These are phyloP conservation scores for Onygenales sp. DNA, from an alignment of 2,329 filamentous ascomycete species.

Conservation along the genomic window DNA sequence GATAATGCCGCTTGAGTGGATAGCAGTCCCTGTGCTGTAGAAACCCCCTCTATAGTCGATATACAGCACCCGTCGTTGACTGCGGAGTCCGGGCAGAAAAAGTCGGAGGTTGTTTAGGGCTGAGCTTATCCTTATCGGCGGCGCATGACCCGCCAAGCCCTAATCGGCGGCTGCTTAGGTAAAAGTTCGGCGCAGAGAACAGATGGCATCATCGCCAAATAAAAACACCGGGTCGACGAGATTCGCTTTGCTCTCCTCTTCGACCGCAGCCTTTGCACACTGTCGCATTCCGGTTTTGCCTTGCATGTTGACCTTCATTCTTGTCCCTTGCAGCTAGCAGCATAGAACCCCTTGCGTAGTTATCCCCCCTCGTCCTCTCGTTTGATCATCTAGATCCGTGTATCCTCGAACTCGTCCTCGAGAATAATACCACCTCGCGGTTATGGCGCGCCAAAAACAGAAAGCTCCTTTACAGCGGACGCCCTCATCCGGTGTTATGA, in stretches of 20 bases:
- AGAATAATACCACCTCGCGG: too few species aligned
- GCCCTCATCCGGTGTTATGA: slow-evolving; percentile 57
- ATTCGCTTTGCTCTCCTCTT: neutral
- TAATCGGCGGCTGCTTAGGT: slow-evolving; percentile 1
- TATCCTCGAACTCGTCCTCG: too few species aligned
- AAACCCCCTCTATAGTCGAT: neutral
- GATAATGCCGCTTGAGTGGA: too few species aligned
- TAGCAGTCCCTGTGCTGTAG: too few species aligned
- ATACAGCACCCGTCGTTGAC: neutral
- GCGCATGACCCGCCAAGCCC: neutral
- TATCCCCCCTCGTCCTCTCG: too few species aligned
- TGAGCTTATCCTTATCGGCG: neutral
- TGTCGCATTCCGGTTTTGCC: too few species aligned
- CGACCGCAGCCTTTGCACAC: too few species aligned
- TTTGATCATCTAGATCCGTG: too few species aligned
- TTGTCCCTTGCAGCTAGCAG: too few species aligned
- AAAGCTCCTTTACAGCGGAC: slow-evolving; percentile 54
- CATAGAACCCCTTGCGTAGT: too few species aligned
- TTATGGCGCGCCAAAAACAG: slow-evolving; percentile 66
- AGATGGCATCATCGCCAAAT: slow-evolving; percentile 25
- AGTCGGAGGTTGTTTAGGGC: neutral
- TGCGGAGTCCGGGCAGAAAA: neutral
- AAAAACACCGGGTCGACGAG: neutral
- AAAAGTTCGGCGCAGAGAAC: slow-evolving; percentile 20
- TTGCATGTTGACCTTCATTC: too few species aligned